Conservation (phyloP, 139 green algal species). For the Chlamydomonas sp. region DNA sequence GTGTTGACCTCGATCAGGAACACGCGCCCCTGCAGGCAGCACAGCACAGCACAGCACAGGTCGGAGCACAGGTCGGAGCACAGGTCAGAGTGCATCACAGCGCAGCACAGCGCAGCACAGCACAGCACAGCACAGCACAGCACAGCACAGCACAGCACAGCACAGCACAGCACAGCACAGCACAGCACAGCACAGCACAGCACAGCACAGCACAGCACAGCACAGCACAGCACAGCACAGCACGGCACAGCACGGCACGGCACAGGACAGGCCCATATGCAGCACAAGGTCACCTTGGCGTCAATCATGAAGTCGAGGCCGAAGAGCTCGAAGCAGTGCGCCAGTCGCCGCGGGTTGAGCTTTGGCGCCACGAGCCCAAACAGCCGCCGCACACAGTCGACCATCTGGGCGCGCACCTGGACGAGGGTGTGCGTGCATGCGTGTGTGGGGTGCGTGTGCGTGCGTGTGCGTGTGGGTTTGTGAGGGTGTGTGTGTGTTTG, state of each 20-base stretch:
- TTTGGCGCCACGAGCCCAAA: constrained; percentile 19
- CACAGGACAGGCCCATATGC: no score
- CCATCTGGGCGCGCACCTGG: constrained; percentile 33
- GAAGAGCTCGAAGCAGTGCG: constrained; percentile 46
- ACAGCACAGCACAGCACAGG: neutral
- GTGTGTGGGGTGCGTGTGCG: neutral
- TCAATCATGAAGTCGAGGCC: constrained; percentile 61
- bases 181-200: no score
- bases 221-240: no score
- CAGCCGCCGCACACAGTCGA: constrained; percentile 19
- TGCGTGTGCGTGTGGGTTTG: neutral
- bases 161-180: no score
- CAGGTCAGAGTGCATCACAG: no score
- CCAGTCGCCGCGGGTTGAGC: constrained; percentile 34
- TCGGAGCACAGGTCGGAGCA: neutral
- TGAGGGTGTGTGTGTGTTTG: neutral
- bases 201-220: no score
- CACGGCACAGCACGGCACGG: no score
- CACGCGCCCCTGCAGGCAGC: constrained; percentile 29
- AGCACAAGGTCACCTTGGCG: no score
- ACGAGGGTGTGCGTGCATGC: neutral
- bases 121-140: no score
- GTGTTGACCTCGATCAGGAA: constrained; percentile 57
- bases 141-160: no score
- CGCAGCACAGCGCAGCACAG: no score